phyloP scores from a whole-genome alignment of 768 basidiomycete genomes.

The Kwoniella sp. region DNA sequence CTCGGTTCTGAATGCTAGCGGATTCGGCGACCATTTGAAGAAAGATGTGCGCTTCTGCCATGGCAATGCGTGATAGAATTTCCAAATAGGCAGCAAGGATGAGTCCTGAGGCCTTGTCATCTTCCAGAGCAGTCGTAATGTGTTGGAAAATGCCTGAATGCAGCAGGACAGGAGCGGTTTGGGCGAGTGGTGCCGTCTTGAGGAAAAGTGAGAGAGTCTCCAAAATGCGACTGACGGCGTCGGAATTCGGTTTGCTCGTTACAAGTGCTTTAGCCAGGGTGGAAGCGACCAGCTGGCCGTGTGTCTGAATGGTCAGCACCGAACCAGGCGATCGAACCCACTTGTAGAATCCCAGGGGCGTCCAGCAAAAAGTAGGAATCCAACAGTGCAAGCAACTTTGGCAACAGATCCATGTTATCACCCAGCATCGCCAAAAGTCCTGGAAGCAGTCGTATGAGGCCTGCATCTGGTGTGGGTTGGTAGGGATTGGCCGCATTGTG shows the following conservation, averaged over 20 bases:
- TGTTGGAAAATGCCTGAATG: slow-evolving; percentile 40
- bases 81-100: slow-evolving; percentile 45
- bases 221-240: slow-evolving; percentile 27
- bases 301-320: slow-evolving; percentile 16
- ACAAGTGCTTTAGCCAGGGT: slow-evolving; percentile 23
- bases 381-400: slow-evolving; percentile 28
- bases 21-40: slow-evolving; percentile 37
- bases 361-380: slow-evolving; percentile 48
- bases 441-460: slow-evolving; percentile 40
- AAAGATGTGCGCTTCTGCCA: slow-evolving; percentile 36
- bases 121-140: slow-evolving; percentile 42
- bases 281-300: slow-evolving; percentile 29
- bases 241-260: slow-evolving; percentile 29
- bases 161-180: slow-evolving; percentile 33
- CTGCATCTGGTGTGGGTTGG: slow-evolving; percentile 29
- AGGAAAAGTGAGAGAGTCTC: slow-evolving; percentile 33
- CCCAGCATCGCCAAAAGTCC: slow-evolving; percentile 36
- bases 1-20: slow-evolving; percentile 22
- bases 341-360: slow-evolving; percentile 32
- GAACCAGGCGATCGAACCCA: slow-evolving; percentile 5
- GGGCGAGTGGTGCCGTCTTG: slow-evolving; percentile 22
- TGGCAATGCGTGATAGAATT: slow-evolving; percentile 39
- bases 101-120: slow-evolving; percentile 46
- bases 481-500: slow-evolving; percentile 41
- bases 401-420: slow-evolving; percentile 42